Evolutionary conservation across 2,329 filamentous ascomycete genomes (phyloP), one percentile per base, ranked within the genome.

Genomic region (Fusarium zealandicum): DNA sequence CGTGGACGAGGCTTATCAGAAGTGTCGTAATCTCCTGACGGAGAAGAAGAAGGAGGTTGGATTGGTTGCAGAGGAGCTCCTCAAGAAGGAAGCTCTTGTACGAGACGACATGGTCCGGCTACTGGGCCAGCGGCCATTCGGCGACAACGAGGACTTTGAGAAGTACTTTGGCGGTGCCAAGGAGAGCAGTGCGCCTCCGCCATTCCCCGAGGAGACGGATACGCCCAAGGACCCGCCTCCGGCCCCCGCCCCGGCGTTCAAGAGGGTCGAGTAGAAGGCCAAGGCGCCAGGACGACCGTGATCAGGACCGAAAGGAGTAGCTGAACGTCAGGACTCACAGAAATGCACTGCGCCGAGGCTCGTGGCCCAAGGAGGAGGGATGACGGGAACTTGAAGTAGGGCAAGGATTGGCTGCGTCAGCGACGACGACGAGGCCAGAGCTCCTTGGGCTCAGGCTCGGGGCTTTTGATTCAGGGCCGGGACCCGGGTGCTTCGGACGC

Each of bases 51-150:
- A 83, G 67, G 91, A 98, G 76, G 83, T 99, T 30, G 92, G 91
- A 3, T 78, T 97, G 32, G 86, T 99, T 5, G 95, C 95, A 0
- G 93, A 99, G 79, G 95, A 99, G 77, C 80, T 99, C 52, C 80
- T 99, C 60, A 84, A 80, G 68, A 97, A 97, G 83, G 95, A 99
- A 78, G 88, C 97, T 68, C 82, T 99, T 17, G 87, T 88, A 28
- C 84, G 95, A 51, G 95, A 99, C 68, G 95, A 99, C 75, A 89
- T 98, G 84, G 86, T 98, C 43, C 82, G 95, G 22, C 79, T 99
- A 50, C 80, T 99, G 20, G 95, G 95, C 17, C 88, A 88, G 39
- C 80, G 95, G 61, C 91, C 92, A 12, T 98, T 90, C 68, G 88
- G 89, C 33, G 93, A 98, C 68, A 75, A 76, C 47, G 88, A 90